phyloP scores from a whole-genome alignment of 2,329 filamentous ascomycete genomes.

The Colletotrichum limetticola region DNA sequence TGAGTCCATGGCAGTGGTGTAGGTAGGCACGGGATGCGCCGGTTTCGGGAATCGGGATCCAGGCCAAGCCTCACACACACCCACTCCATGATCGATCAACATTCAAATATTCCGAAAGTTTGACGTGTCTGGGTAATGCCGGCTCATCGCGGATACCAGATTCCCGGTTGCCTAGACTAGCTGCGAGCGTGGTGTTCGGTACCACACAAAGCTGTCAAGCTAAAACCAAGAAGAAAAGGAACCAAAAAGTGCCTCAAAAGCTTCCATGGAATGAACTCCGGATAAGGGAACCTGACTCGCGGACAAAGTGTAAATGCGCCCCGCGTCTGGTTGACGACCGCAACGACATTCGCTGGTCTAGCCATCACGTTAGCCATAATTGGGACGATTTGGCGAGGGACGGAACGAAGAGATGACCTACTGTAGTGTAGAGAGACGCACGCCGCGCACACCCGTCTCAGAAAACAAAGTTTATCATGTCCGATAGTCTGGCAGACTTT shows the following conservation, averaged over 20 bases:
- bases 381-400: neutral
- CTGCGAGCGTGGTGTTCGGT: neutral
- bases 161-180: slow-evolving; percentile 15
- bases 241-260: neutral
- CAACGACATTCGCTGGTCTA: slow-evolving; percentile 14
- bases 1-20: neutral
- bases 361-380: neutral
- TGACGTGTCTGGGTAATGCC: slow-evolving; percentile 10
- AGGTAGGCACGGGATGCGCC: slow-evolving; percentile 12
- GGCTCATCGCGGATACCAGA: slow-evolving; percentile 1
- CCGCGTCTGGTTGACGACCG: neutral
- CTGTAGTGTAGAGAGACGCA: too few relatives aligned
- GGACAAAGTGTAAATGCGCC: neutral
- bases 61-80: neutral
- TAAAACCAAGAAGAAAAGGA: neutral
- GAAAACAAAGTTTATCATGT: slow-evolving; percentile 13
- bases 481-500: slow-evolving; percentile 2
- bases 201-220: neutral
- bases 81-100: neutral
- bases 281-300: slow-evolving; percentile 15
- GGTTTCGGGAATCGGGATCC: neutral
- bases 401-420: neutral
- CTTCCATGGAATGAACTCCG: neutral
- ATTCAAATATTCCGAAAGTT: neutral
- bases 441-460: neutral